These are phyloP conservation scores for Catunica adiposa DNA, from an alignment of 2,329 filamentous ascomycete genomes.

Conservation along the genomic window DNA sequence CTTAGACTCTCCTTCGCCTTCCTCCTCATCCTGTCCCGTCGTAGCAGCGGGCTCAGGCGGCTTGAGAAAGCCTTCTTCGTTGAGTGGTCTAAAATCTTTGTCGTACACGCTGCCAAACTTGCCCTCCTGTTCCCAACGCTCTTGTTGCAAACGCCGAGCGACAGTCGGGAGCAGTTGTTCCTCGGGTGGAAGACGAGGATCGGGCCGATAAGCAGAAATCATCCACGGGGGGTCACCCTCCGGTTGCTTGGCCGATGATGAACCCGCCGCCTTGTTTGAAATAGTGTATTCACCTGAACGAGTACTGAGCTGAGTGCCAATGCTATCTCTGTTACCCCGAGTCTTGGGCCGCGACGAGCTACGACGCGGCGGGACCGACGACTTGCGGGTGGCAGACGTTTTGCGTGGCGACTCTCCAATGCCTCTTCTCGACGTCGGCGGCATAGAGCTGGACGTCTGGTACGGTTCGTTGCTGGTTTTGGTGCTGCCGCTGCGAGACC, in stretches of 20 bases:
- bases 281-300: conserved; percentile 39
- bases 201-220: conserved; percentile 84
- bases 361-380: conserved; percentile 27
- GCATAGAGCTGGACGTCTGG: conserved; percentile 6
- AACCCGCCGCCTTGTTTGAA: conserved; percentile 15
- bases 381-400: conserved; percentile 25
- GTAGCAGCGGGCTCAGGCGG: conserved; percentile 24
- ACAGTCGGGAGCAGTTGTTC: conserved; percentile 92
- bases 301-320: conserved; percentile 47
- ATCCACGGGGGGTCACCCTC: conserved; percentile 96
- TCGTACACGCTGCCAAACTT: conserved; percentile 76
- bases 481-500: conserved; percentile 54
- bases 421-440: conserved; percentile 10
- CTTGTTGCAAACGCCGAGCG: conserved; percentile 76
- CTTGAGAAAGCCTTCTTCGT: conserved; percentile 40
- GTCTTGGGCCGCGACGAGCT: conserved; percentile 19
- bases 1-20: conserved; percentile 13
- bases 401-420: conserved; percentile 11
- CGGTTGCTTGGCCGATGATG: conserved; percentile 42
- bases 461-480: conserved; percentile 24
- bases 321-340: conserved; percentile 32
- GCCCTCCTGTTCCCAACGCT: conserved; percentile 87
- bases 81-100: conserved; percentile 70
- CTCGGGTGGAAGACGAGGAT: conserved; percentile 82
- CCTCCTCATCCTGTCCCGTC: conserved; percentile 16